These are phyloP conservation scores for Avena insularis DNA, from an alignment of 176 grass and related monocot genomes.

Conservation along the genomic window DNA sequence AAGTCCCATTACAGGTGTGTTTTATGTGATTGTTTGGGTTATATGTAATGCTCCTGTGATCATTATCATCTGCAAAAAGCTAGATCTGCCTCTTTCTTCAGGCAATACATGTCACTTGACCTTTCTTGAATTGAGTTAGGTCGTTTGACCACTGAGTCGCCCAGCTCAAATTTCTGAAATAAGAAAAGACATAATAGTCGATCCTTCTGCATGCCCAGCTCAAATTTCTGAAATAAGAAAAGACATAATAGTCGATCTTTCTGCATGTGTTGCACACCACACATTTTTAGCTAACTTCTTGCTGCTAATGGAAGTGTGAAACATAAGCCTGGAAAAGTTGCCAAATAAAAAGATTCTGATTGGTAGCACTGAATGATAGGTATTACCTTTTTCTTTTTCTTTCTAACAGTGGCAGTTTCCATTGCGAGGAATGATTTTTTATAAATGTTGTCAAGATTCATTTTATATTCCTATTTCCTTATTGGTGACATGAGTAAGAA, in stretches of 20 bases:
- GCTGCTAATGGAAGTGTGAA: neutral
- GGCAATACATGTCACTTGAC: neutral
- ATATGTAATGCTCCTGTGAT: conserved; percentile 3
- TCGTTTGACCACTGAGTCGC: neutral
- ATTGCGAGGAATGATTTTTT: neutral
- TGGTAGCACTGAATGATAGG: neutral
- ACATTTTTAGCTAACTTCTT: neutral
- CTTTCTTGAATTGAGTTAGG: conserved; percentile 23
- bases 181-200: neutral
- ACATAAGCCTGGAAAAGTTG: neutral
- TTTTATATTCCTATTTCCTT: conserved; percentile 19
- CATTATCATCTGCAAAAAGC: neutral
- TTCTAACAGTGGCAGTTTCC: neutral
- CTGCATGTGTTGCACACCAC: neutral
- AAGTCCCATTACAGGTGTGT: conserved; percentile 92
- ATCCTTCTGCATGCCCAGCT: neutral
- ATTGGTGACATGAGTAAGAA: neutral
- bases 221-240: conserved; percentile 32
- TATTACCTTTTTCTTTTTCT: neutral
- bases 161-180: conserved; percentile 24
- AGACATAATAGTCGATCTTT: neutral
- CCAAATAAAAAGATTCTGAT: neutral
- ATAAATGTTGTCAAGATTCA: neutral
- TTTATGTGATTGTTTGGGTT: neutral
- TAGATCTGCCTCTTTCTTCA: neutral